phyloP scores from a whole-genome alignment of 331 rosid species.

The Pyracantha coccinea region DNA sequence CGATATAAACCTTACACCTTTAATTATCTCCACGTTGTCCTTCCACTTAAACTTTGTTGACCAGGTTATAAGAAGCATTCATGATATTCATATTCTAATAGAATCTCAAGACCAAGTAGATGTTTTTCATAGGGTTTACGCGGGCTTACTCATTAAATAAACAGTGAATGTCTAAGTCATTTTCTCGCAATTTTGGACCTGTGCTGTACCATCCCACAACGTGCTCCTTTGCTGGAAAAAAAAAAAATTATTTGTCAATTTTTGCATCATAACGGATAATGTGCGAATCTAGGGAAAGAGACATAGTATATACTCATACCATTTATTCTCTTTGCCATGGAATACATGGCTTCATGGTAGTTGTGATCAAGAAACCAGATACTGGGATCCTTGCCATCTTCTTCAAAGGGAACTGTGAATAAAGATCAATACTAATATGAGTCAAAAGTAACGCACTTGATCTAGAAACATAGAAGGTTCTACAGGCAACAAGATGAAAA shows the following conservation, averaged over 20 bases:
- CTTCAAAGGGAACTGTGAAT: constrained; percentile 80
- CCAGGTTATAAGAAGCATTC: neutral
- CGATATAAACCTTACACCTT: neutral
- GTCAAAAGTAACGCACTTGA: neutral
- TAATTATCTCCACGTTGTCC: neutral
- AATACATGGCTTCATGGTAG: constrained; percentile 85
- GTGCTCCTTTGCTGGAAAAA: constrained; percentile 84
- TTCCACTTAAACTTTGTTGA: neutral
- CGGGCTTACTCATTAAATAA: constrained; percentile 59
- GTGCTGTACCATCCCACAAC: constrained; percentile 95
- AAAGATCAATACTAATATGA: neutral
- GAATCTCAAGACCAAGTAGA: neutral
- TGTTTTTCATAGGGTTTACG: neutral
- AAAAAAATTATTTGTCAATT: neutral
- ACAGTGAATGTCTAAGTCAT: constrained; percentile 75
- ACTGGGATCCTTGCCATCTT: constrained; percentile 86
- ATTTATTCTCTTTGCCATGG: constrained; percentile 89
- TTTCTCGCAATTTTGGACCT: constrained; percentile 85
- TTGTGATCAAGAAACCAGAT: constrained; percentile 96
- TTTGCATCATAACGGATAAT: neutral
- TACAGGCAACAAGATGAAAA: neutral
- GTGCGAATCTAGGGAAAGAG: neutral
- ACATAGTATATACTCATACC: constrained; percentile 28
- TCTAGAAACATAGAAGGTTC: neutral
- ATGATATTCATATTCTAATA: neutral